Evolutionary conservation across 176 grass and related monocot species (phyloP), one percentile per base, ranked within the genome.

Genomic region (Oryza rufipogon): DNA sequence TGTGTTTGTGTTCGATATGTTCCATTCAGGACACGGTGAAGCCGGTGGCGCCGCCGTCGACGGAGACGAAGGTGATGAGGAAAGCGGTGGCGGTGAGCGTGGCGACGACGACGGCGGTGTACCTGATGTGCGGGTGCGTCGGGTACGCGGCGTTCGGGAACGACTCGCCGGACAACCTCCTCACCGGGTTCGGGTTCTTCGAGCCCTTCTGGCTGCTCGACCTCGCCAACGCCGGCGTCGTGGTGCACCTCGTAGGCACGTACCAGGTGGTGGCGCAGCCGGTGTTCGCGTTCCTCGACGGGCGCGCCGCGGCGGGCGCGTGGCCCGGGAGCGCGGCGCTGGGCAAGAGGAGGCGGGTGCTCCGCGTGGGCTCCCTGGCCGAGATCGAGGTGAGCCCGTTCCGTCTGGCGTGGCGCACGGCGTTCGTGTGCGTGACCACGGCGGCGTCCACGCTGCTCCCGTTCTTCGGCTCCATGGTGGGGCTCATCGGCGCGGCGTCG

Each of bases 131-230:
- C 70, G 93, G 90, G 1, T 95, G 93, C 90, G 77, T 92, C 1
- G 93, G 93, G 8, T 95, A 90, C 41, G 93, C 93, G 0, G 93
- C 93, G 64, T 92, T 95, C 65, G 93, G 93, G 54, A 65, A 74
- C 74, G 30, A 30, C 0, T 88, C 93, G 6, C 90, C 93, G 2
- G 75, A 91, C 78, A 92, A 95, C 88, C 90, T 95, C 70, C 90
- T 95, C 51, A 90, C 90, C 0, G 93, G 93, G 5, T 95, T 95
- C 56, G 93, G 93, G 41, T 95, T 95, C 90, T 95, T 92, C 88
- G 89, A 92, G 85, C 93, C 93, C 13, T 95, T 78, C 81, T 95
- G 90, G 93, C 88, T 95, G 12, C 87, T 94, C 61, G 78, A 94
- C 90, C 61, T 92, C 6, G 92, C 90, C 20, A 95, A 95, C 84